Evolutionary conservation across 179 eudicot species (phyloP).

Genomic region (Beta macrorhiza): DNA sequence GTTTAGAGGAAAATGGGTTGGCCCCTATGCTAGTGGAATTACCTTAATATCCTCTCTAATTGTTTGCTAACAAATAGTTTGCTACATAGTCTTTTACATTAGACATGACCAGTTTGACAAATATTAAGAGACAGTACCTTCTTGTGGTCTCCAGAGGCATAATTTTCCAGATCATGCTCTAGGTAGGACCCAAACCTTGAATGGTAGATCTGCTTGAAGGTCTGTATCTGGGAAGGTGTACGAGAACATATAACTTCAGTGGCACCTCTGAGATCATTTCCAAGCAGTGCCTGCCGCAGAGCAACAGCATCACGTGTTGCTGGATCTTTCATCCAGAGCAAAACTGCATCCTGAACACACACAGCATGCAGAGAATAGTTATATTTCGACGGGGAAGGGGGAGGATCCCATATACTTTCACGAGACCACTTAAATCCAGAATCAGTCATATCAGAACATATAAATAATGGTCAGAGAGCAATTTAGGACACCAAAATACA

Average conservation of each 20-base stretch:
- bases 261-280: constrained; percentile 41
- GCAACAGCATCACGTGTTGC: constrained; percentile 64
- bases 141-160: constrained; percentile 52
- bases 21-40: no score
- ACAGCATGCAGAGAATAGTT: constrained; percentile 7
- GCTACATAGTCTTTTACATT: no score
- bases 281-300: constrained; percentile 41
- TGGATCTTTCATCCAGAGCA: constrained; percentile 74
- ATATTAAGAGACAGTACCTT: constrained; percentile 33
- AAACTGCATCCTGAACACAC: constrained; percentile 50
- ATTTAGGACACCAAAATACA: neutral
- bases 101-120: neutral
- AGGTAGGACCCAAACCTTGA: constrained; percentile 44
- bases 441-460: neutral
- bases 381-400: neutral
- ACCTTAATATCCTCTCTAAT: no score
- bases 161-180: constrained; percentile 48
- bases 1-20: no score
- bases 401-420: neutral
- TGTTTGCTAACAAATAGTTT: no score
- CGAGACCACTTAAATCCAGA: neutral
- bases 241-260: constrained; percentile 65
- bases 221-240: constrained; percentile 51
- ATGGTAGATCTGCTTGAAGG: constrained; percentile 46
- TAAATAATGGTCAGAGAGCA: neutral